phyloP scores from a whole-genome alignment of 768 basidiomycete genomes.

The Amanita pallidorosea region DNA sequence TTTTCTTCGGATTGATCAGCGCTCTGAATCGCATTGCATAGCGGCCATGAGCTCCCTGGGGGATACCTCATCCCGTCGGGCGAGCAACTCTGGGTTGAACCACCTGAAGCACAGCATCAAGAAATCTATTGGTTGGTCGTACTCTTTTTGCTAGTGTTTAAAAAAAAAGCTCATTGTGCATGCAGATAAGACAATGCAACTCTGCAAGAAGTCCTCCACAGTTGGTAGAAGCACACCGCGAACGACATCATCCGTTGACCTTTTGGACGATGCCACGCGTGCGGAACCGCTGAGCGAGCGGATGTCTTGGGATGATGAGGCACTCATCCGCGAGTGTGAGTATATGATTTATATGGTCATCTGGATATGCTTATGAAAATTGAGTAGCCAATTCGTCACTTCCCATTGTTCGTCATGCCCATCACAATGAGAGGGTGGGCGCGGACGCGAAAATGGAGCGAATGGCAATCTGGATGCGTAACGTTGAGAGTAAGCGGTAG shows the following conservation, averaged over 20 bases:
- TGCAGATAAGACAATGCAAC: slow-evolving; percentile 54
- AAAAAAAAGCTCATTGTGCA: background rate
- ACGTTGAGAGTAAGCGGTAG: slow-evolving; percentile 62
- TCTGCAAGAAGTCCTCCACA: slow-evolving; percentile 62
- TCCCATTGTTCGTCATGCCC: slow-evolving; percentile 42
- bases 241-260: slow-evolving; percentile 29
- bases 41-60: slow-evolving; percentile 14
- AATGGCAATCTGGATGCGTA: slow-evolving; percentile 75
- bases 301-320: slow-evolving; percentile 43
- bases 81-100: slow-evolving; percentile 4
- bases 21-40: slow-evolving; percentile 1
- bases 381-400: slow-evolving; percentile 37
- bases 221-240: slow-evolving; percentile 34
- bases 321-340: slow-evolving; percentile 32
- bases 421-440: slow-evolving; percentile 39
- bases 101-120: slow-evolving; percentile 52
- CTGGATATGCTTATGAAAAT: background rate
- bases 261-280: slow-evolving; percentile 13
- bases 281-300: slow-evolving; percentile 12
- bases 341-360: background rate
- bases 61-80: slow-evolving; percentile 10
- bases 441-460: slow-evolving; percentile 50
- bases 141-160: background rate
- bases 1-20: background rate
- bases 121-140: slow-evolving; percentile 55